These are phyloP conservation scores for Radiomyces spectabilis DNA, from an alignment of 192 early-diverging fungal species.

Conservation along the genomic window DNA sequence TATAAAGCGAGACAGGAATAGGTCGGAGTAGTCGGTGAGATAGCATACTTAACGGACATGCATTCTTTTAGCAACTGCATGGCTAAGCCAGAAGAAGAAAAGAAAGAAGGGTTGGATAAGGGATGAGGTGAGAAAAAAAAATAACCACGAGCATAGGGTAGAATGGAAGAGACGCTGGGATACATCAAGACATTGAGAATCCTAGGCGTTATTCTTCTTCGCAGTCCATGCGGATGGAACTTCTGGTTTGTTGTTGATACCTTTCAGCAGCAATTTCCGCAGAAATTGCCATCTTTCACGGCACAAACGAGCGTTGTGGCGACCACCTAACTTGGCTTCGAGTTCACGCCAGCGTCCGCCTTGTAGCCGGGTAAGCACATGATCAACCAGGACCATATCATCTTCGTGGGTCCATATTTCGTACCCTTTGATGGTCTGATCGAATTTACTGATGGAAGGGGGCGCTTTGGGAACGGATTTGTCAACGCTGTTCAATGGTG, in stretches of 20 bases:
- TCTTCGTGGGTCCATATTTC: conserved; percentile 26
- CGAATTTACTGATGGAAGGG: no score
- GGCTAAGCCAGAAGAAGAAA: neutral
- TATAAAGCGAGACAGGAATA: no score
- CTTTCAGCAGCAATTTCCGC: conserved; percentile 8
- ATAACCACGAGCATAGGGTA: neutral
- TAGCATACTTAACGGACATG: no score
- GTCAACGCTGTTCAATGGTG: no score
- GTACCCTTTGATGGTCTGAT: conserved; percentile 12
- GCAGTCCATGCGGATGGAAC: neutral
- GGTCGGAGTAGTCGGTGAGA: no score
- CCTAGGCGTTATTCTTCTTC: neutral
- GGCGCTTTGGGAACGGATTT: no score
- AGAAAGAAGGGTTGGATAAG: neutral
- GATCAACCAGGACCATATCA: conserved; percentile 15
- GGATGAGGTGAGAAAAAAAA: neutral
- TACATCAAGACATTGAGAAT: neutral
- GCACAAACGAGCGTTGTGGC: conserved; percentile 20
- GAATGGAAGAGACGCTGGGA: neutral
- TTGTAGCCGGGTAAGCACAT: conserved; percentile 17
- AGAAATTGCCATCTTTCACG: conserved; percentile 16
- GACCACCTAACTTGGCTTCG: conserved; percentile 14
- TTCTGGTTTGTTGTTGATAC: neutral
- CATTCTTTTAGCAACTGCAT: no score
- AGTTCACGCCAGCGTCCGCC: conserved; percentile 16